These are phyloP conservation scores for Papiliotrema fonsecae DNA, from an alignment of 1,284 basidiomycete species.

Conservation along the genomic window DNA sequence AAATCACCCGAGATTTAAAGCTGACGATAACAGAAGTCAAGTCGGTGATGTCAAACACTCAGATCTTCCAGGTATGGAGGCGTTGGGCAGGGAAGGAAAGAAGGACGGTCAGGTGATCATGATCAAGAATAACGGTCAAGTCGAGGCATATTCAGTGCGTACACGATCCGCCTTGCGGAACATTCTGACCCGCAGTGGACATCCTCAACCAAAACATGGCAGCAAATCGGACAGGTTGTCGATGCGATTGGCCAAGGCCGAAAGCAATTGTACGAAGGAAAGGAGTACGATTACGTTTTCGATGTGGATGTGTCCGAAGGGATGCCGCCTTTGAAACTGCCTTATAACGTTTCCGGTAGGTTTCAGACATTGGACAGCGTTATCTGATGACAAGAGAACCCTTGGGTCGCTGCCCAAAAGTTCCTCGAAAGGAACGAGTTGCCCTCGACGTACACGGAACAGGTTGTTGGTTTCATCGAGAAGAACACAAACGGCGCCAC, in stretches of 20 bases:
- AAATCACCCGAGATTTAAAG: neutral
- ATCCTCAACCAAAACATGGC: slow-evolving; percentile 63
- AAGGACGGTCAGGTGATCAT: slow-evolving; percentile 91
- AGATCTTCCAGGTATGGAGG: slow-evolving; percentile 80
- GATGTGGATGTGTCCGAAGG: slow-evolving; percentile 96
- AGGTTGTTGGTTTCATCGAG: slow-evolving; percentile 91
- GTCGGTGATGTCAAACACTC: slow-evolving; percentile 88
- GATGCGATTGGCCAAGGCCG: slow-evolving; percentile 82
- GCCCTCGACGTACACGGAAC: slow-evolving; percentile 74
- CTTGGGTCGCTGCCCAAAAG: slow-evolving; percentile 80
- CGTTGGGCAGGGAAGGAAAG: slow-evolving; percentile 67
- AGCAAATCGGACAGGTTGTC: slow-evolving; percentile 92
- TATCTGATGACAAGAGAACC: slow-evolving; percentile 64
- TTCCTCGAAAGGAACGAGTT: slow-evolving; percentile 85
- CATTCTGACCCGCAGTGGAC: slow-evolving; percentile 62
- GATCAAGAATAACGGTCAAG: slow-evolving; percentile 69
- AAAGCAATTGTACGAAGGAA: slow-evolving; percentile 83
- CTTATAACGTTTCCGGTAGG: slow-evolving; percentile 82
- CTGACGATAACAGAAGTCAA: slow-evolving; percentile 56
- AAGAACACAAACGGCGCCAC: slow-evolving; percentile 76
- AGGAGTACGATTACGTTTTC: slow-evolving; percentile 98
- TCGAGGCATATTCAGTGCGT: slow-evolving; percentile 80
- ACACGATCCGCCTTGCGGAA: neutral
- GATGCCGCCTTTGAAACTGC: slow-evolving; percentile 85
- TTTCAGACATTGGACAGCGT: neutral